These are phyloP conservation scores for Ajuga reptans DNA, from an alignment of 305 asterid genomes.

Conservation along the genomic window DNA sequence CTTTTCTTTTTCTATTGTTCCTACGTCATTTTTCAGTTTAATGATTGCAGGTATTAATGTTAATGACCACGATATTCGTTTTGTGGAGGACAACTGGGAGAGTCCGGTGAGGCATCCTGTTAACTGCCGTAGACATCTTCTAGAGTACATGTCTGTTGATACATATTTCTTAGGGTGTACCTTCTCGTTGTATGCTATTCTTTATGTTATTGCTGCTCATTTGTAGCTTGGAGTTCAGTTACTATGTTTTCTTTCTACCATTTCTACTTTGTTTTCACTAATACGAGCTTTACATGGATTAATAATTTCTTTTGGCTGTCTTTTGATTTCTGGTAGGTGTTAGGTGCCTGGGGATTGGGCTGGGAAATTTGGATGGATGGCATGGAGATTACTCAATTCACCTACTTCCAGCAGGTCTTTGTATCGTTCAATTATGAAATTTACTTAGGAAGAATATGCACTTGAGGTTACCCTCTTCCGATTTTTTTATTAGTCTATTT, in stretches of 20 bases:
- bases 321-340: constrained; percentile 52
- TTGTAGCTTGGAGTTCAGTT: constrained; percentile 10
- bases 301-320: constrained; percentile 6
- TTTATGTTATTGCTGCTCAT: constrained; percentile 14
- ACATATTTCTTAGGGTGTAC: neutral
- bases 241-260: neutral
- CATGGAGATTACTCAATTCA: constrained; percentile 98
- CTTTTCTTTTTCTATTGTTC: constrained; percentile 4
- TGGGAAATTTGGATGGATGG: constrained; percentile 99
- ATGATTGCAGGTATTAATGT: constrained; percentile 68
- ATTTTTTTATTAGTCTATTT: constrained; percentile 2
- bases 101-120: constrained; percentile 72
- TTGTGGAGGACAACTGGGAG: constrained; percentile 99
- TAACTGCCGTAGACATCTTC: constrained; percentile 8
- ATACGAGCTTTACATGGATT: constrained; percentile 7
- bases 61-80: constrained; percentile 89
- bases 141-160: constrained; percentile 4
- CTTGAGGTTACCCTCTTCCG: neutral
- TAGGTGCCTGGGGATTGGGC: constrained; percentile 99
- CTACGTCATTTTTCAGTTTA: constrained; percentile 12
- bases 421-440: constrained; percentile 9
- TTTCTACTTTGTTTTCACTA: neutral
- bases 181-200: neutral
- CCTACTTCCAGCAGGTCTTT: constrained; percentile 96
- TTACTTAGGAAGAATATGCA: constrained; percentile 16